Percentiles rank a stretch among this genome's conserved stretches.
These are phyloP conservation scores for Metroxylon sagu DNA, from an alignment of 176 grass and related monocot species.

Conservation along the genomic window DNA sequence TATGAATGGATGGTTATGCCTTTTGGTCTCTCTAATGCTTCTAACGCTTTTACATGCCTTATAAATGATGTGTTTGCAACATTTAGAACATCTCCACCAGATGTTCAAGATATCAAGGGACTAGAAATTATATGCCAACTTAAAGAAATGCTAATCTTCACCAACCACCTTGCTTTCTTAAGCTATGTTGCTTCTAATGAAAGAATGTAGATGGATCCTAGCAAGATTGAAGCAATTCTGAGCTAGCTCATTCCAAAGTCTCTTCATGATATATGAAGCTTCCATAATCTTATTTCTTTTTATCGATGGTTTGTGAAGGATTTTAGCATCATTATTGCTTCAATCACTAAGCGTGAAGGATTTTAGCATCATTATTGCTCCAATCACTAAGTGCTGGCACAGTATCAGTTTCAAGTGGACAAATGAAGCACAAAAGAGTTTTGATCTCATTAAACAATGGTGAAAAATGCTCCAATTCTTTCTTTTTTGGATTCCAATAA, in stretches of 20 bases:
- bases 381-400: conserved; percentile 7
- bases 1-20: too few relatives aligned
- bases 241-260: conserved; percentile 5
- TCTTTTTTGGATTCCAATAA: too few relatives aligned
- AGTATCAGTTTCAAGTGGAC: neutral
- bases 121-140: too few relatives aligned
- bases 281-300: conserved; percentile 1
- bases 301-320: conserved; percentile 7
- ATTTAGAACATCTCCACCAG: too few relatives aligned
- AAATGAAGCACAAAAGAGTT: neutral
- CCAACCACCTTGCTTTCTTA: too few relatives aligned
- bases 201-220: conserved; percentile 8
- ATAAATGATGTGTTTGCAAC: too few relatives aligned
- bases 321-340: neutral
- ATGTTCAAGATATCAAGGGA: too few relatives aligned
- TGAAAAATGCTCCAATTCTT: too few relatives aligned
- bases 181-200: neutral
- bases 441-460: neutral
- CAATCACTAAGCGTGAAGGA: conserved; percentile 7
- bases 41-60: too few relatives aligned
- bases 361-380: neutral
- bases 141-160: too few relatives aligned
- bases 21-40: too few relatives aligned
- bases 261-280: conserved; percentile 9
- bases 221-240: conserved; percentile 3